Base-by-base conservation (phyloP, 2,329 filamentous ascomycete species). In the Trichophyton verrucosum region DNA sequence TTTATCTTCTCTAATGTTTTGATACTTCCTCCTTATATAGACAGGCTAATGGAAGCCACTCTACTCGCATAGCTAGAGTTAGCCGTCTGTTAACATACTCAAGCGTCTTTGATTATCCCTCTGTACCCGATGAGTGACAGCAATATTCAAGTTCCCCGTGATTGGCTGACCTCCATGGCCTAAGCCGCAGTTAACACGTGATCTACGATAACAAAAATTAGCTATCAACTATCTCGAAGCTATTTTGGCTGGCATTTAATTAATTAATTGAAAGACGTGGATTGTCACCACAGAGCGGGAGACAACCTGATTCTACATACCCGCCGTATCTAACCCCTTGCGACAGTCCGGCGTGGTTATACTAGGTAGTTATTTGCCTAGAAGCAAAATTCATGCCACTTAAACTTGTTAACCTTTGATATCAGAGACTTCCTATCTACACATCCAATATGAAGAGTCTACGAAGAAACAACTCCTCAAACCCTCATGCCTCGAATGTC, bases 401-500 rank as follows among this genome's bases (percentile, higher is more conserved):
- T 49, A 22, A 5, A 3, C 46, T 27, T 9, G 17, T 27, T 13
- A 27, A 8, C n/a, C 4, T 8, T 20, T 4, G 22, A 27, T 51
- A 22, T 20, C 51, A 36, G 27, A 36, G 13, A n/a, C 51, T 6
- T 20, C 15, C 27, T 9, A 20, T 15, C n/a, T 33, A 13, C n/a
- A 36, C 8, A 3, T 6, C 7, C 30, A 36, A 8, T n/a, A 84
- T 85, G 82, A 83, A 82, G 68, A 86, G 83, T 67, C 74, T 86
- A 61, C 84, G 85, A 70, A 77, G 83, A 63, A 68, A 82, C 76
- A 60, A 78, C 71, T 68, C 77, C 57, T 75, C 78, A 15, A 81
- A 83, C 64, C 77, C 78, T 3, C 75, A 78, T 61, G 81, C 85
- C 33, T 80, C 86, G 55, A 95, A 88, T 71, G 87, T 97, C 65